Conservation (phyloP, 169 alveolate genomes). For the Eimeria brunetti region DNA sequence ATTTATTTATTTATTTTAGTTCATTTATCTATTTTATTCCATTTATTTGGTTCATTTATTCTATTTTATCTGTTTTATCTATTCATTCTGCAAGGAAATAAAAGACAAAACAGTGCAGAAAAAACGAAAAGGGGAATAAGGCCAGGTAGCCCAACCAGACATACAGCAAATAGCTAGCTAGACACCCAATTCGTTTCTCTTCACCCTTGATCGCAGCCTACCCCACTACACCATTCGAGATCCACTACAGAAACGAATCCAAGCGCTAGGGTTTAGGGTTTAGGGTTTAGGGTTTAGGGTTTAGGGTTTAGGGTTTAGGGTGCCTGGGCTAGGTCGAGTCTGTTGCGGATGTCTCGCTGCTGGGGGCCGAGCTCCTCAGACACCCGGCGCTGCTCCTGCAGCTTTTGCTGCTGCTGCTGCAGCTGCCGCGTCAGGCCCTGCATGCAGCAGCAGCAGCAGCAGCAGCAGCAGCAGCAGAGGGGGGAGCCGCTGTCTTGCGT, state of each 20-base stretch:
- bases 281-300: conserved; percentile 18
- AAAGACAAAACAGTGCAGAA: neutral
- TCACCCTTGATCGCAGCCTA: neutral
- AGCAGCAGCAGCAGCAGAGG: neutral
- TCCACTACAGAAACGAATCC: neutral
- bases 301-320: conserved; percentile 22
- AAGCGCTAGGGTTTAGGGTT: neutral
- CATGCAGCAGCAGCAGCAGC: conserved; percentile 11
- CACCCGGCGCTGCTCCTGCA: conserved; percentile 10
- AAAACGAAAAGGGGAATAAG: neutral
- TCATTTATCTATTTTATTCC: too few relatives aligned
- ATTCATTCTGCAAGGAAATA: too few relatives aligned
- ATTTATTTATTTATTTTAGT: too few relatives aligned
- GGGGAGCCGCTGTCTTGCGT: neutral
- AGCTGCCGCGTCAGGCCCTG: neutral
- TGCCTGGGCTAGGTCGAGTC: conserved; percentile 39
- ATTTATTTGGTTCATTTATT: neutral
- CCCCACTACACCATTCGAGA: neutral
- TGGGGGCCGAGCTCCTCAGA: conserved; percentile 5
- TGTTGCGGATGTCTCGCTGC: neutral
- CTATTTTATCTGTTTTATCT: neutral
- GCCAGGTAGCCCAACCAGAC: too few relatives aligned
- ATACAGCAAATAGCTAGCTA: neutral
- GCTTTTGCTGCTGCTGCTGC: conserved; percentile 26
- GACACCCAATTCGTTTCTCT: neutral